Conservation (phyloP, 768 basidiomycete species). For the Termitomyces sp. region DNA sequence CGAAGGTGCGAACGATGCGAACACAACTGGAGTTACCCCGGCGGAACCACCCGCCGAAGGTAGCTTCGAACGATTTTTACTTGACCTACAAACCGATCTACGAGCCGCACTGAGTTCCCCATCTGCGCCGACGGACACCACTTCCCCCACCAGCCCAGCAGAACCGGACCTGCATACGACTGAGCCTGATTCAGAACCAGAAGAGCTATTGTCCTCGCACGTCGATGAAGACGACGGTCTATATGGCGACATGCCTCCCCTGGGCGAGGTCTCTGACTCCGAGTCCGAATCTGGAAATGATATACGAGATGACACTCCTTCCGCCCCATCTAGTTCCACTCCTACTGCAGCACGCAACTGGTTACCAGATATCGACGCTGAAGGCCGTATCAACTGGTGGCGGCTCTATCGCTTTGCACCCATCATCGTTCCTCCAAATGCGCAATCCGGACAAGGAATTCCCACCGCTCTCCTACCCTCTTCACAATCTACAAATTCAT, state of each 20-base stretch:
- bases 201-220: neutral
- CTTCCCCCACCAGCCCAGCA: neutral
- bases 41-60: constrained; percentile 41
- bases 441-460: constrained; percentile 5
- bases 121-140: neutral
- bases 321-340: neutral
- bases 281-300: constrained; percentile 31
- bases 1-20: neutral
- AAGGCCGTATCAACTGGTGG: constrained; percentile 72
- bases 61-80: constrained; percentile 76
- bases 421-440: constrained; percentile 34
- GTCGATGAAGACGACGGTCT: constrained; percentile 8
- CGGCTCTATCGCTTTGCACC: constrained; percentile 78
- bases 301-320: constrained; percentile 14
- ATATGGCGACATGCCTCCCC: constrained; percentile 23
- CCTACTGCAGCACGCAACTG: neutral
- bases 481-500: constrained; percentile 11
- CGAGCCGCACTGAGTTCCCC: constrained; percentile 44
- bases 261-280: constrained; percentile 26
- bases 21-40: neutral
- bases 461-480: constrained; percentile 14
- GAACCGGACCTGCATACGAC: neutral
- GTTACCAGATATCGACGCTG: constrained; percentile 14
- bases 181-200: neutral
- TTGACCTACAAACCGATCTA: constrained; percentile 73